Conservation (phyloP, 441 rosid genomes). For the Arabidopsis hybrid region DNA sequence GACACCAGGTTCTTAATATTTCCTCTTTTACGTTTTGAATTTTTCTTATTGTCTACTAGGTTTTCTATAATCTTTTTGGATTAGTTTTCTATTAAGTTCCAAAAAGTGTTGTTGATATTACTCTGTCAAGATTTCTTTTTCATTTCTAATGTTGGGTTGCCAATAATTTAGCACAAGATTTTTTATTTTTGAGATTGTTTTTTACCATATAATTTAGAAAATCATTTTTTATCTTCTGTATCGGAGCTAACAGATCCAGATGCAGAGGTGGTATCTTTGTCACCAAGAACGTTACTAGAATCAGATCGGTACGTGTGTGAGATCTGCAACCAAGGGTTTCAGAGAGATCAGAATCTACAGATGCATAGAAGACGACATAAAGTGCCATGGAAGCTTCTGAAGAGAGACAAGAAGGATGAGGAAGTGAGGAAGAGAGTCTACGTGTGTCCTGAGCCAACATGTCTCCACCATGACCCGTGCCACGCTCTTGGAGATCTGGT, state of each 20-base stretch:
- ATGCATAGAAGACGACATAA: conserved; percentile 89
- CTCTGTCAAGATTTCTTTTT: too few species aligned
- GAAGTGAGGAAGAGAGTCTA: conserved; percentile 68
- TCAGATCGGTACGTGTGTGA: conserved; percentile 92
- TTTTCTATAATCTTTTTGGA: too few species aligned
- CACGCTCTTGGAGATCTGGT: conserved; percentile 79
- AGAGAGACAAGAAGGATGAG: conserved; percentile 60
- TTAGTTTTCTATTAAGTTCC: too few species aligned
- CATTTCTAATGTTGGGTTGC: too few species aligned
- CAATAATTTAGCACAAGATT: too few species aligned
- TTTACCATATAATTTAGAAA: background rate
- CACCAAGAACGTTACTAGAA: conserved; percentile 85
- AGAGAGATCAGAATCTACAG: conserved; percentile 93
- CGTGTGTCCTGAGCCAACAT: conserved; percentile 67
- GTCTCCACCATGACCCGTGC: conserved; percentile 70
- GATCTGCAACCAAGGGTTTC: conserved; percentile 98
- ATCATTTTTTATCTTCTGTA: conserved; percentile 9
- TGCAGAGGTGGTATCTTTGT: conserved; percentile 86
- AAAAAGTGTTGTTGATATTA: too few species aligned
- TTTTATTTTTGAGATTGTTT: too few species aligned
- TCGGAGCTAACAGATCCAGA: conserved; percentile 69
- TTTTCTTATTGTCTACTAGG: too few species aligned
- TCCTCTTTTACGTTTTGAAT: background rate
- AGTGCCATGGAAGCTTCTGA: conserved; percentile 69
- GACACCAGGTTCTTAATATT: conserved; percentile 67